A percentile compares a stretch with the other conserved stretches of the same genome.
phyloP scores from a whole-genome alignment of 2,329 filamentous ascomycete genomes.

The Venturia asperata region DNA sequence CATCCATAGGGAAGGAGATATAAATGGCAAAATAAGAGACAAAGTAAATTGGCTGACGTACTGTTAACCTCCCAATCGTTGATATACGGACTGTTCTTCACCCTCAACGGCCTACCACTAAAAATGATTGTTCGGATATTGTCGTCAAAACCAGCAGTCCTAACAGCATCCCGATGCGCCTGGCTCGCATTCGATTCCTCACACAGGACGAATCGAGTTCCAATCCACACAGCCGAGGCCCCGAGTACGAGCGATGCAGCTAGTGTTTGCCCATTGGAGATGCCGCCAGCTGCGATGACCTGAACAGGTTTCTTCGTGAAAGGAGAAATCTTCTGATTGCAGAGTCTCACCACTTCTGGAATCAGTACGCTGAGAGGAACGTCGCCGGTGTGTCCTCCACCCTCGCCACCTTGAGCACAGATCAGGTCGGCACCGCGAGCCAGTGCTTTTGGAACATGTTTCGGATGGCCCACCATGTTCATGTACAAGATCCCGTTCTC shows the following conservation, averaged over 20 bases:
- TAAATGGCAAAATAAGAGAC: not conserved
- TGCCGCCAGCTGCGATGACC: slow-evolving; percentile 20
- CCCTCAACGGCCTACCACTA: slow-evolving; percentile 36
- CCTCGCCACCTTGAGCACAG: slow-evolving; percentile 19
- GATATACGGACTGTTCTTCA: slow-evolving; percentile 16
- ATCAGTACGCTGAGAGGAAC: slow-evolving; percentile 19
- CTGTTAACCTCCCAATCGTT: slow-evolving; percentile 18
- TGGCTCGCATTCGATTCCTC: slow-evolving; percentile 92
- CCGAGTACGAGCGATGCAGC: slow-evolving; percentile 89
- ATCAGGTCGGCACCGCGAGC: slow-evolving; percentile 18
- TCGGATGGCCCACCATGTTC: slow-evolving; percentile 21
- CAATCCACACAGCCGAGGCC: slow-evolving; percentile 89
- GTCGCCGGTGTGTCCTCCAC: slow-evolving; percentile 20
- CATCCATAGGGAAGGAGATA: too few species aligned
- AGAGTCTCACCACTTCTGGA: slow-evolving; percentile 15
- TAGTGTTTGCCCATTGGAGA: slow-evolving; percentile 47
- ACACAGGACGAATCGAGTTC: slow-evolving; percentile 87
- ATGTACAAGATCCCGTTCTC: slow-evolving; percentile 19
- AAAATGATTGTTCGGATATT: slow-evolving; percentile 97
- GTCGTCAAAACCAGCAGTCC: slow-evolving; percentile 85
- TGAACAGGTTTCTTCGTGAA: slow-evolving; percentile 18
- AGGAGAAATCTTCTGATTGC: slow-evolving; percentile 5
- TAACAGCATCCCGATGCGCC: slow-evolving; percentile 90
- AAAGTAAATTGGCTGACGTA: not conserved
- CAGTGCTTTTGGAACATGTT: slow-evolving; percentile 19